phyloP scores from a whole-genome alignment of 1,139 yeast species.

The Waltiozyma sp. region DNA sequence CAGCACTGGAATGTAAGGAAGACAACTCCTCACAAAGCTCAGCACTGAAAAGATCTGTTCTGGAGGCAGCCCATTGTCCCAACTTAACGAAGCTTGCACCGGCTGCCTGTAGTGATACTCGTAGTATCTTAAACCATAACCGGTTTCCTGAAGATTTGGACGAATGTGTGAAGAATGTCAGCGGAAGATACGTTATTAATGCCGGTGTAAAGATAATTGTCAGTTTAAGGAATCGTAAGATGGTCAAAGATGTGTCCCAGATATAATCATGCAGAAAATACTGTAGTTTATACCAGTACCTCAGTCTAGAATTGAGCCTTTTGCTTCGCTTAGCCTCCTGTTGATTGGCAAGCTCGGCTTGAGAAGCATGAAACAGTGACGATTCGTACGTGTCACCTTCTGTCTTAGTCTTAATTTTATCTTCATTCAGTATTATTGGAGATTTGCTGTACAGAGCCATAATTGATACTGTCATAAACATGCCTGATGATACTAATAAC shows the following conservation, averaged over 20 bases:
- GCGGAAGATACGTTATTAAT: slow-evolving; percentile 43
- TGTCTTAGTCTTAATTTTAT: too few species aligned
- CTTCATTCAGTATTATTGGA: too few species aligned
- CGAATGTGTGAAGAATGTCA: slow-evolving; percentile 39
- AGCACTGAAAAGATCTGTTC: slow-evolving; percentile 84
- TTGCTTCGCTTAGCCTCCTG: background rate
- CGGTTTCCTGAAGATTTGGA: slow-evolving; percentile 44
- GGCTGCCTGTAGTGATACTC: slow-evolving; percentile 67
- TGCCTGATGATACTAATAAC: too few species aligned
- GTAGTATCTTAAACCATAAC: slow-evolving; percentile 59
- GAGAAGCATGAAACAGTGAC: background rate
- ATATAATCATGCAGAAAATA: slow-evolving; percentile 40
- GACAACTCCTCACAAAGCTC: slow-evolving; percentile 73
- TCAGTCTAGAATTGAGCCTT: slow-evolving; percentile 9
- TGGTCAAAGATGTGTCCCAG: slow-evolving; percentile 59
- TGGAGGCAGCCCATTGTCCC: slow-evolving; percentile 99
- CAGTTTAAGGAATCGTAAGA: slow-evolving; percentile 59
- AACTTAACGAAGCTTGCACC: slow-evolving; percentile 93
- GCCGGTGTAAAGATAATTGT: slow-evolving; percentile 63
- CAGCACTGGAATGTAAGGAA: slow-evolving; percentile 72
- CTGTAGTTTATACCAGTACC: slow-evolving; percentile 27
- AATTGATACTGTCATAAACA: too few species aligned
- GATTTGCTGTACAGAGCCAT: too few species aligned
- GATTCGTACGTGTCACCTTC: background rate
- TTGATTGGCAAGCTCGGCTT: background rate